These are phyloP conservation scores for Suillus paluster DNA, from an alignment of 768 basidiomycete species.

Conservation along the genomic window DNA sequence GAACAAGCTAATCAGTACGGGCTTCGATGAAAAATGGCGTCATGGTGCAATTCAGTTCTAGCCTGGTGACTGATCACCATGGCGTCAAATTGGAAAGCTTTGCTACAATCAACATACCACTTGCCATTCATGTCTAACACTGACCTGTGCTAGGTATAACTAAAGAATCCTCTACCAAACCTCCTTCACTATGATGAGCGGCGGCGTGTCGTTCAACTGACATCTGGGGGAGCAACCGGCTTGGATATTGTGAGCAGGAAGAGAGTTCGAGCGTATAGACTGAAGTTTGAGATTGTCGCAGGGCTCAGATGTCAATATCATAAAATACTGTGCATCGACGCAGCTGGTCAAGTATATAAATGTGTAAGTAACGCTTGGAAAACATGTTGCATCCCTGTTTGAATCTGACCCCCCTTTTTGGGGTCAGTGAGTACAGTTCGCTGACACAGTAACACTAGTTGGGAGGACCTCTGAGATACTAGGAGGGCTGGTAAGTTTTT, in stretches of 20 bases:
- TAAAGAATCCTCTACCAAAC: background rate
- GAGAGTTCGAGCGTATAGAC: background rate
- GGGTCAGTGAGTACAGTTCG: background rate
- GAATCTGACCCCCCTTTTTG: background rate
- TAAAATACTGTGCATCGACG: background rate
- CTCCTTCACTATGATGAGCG: background rate
- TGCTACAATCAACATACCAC: constrained; percentile 32
- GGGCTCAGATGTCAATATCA: background rate
- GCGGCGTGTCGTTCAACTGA: background rate
- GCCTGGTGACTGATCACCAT: constrained; percentile 6
- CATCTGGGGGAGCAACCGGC: background rate
- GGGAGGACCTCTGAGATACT: too few species aligned
- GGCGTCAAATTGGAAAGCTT: constrained; percentile 19
- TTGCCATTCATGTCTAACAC: background rate
- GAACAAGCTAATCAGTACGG: constrained; percentile 19
- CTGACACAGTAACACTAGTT: background rate
- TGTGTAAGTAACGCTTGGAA: background rate
- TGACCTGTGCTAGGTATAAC: constrained; percentile 2
- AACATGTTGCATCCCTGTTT: background rate
- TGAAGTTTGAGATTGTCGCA: background rate
- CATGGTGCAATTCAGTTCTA: constrained; percentile 20
- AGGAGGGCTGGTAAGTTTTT: too few species aligned
- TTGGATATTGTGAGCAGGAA: background rate
- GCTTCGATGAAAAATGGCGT: constrained; percentile 17
- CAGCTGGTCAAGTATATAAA: background rate